Percentiles rank a stretch among this genome's conserved stretches.
Conservation (phyloP, 371 early-diverging fungal species). For the Circinella umbellata region DNA sequence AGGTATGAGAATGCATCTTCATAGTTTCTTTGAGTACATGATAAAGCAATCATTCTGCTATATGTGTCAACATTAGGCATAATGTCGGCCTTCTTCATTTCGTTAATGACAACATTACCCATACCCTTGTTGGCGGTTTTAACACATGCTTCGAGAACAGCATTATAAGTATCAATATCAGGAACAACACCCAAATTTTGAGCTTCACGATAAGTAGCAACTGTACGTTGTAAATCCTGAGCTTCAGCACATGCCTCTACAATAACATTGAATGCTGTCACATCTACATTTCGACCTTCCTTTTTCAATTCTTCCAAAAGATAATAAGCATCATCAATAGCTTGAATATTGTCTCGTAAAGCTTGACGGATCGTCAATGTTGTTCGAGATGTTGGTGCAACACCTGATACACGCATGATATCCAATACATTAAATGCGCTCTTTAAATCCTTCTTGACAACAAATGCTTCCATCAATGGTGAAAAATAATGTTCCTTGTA, state of each 20-base stretch:
- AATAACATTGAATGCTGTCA: constrained; percentile 68
- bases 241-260: constrained; percentile 60
- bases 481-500: constrained; percentile 73
- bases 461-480: constrained; percentile 73
- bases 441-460: constrained; percentile 56
- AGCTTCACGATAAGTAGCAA: constrained; percentile 59
- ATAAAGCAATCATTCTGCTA: constrained; percentile 59
- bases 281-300: constrained; percentile 57
- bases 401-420: constrained; percentile 66
- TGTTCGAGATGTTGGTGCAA: constrained; percentile 45
- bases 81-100: constrained; percentile 59
- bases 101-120: constrained; percentile 61
- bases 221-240: constrained; percentile 57
- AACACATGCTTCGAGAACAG: constrained; percentile 64
- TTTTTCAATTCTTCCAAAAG: constrained; percentile 54
- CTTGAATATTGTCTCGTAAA: constrained; percentile 30
- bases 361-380: constrained; percentile 39
- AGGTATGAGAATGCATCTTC: constrained; percentile 80
- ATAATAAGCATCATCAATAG: constrained; percentile 57
- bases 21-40: constrained; percentile 61
- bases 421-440: constrained; percentile 69
- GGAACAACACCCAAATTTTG: constrained; percentile 50
- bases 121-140: constrained; percentile 53
- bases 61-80: constrained; percentile 64
- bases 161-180: constrained; percentile 66